Base-by-base conservation (phyloP, 768 basidiomycete genomes). In the Mycena latifolia region DNA sequence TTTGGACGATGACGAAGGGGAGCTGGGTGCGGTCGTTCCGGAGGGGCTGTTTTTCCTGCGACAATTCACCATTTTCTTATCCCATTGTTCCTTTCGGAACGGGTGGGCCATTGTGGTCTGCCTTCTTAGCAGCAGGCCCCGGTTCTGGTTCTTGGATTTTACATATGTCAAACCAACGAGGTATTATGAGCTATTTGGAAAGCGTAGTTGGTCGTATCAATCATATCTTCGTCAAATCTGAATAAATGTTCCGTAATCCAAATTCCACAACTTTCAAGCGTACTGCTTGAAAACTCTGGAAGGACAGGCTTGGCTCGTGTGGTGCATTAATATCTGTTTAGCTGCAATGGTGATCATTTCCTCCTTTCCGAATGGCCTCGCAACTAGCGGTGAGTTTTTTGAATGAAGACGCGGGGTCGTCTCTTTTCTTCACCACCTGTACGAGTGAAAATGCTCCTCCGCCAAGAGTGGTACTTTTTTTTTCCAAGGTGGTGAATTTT, bases 331-430 rank as follows among this genome's bases (percentile, higher is more conserved):
- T 50, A 28, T 50, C 48, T 50, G 48, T 50, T 50, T 33, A 47
- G 46, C 24, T 47, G 46, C 53, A 55, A 41, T 55, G 53, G 53
- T 55, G 53, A 55, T 55, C 53, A 55, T 55, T 55, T 55, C 37
- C 53, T 55, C 53, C 53, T 39, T 55, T 55, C 53, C 53, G 37
- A 55, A 55, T 39, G 37, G 37, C 53, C 27, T 39, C 53, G 53
- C 31, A 53, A 53, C 51, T 53, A 35, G 31, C 51, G 51, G 51
- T 53, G 51, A 53, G 14, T 48, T 33, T 37, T 53, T 53, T 31
- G 31, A 53, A 53, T 53, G 51, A 53, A 33, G 51, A 53, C 51
- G 33, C 51, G 51, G 51, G 51, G 51, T 53, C 51, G 41, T 43
- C 41, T n/a, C n/a, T n/a, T n/a, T n/a, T n/a, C n/a, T n/a, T n/a